Evolutionary conservation across 2,329 filamentous ascomycete species (phyloP).

Genomic region (Pestalotiopsis sp.): DNA sequence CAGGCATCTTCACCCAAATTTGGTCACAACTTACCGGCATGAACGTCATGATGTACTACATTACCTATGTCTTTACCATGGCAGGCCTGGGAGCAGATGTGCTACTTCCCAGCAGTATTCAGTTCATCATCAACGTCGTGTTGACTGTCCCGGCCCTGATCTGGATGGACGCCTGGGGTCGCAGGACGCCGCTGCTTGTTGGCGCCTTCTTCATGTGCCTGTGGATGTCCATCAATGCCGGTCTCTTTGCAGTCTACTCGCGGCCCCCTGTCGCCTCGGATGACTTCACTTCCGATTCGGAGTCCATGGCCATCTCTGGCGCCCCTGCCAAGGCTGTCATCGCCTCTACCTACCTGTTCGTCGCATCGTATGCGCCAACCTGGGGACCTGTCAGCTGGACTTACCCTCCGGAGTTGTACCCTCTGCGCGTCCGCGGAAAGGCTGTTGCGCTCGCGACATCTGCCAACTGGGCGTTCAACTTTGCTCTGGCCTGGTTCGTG

Average conservation of each 20-base stretch:
- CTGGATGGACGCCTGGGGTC: constrained; percentile 76
- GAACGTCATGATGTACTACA: constrained; percentile 77
- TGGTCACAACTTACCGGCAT: constrained; percentile 78
- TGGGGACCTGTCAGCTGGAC: constrained; percentile 47
- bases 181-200: constrained; percentile 66
- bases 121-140: constrained; percentile 78
- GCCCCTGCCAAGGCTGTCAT: constrained; percentile 58
- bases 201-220: constrained; percentile 66
- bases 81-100: constrained; percentile 63
- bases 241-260: constrained; percentile 45
- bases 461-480: constrained; percentile 52
- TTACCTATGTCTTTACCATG: constrained; percentile 72
- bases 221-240: constrained; percentile 49
- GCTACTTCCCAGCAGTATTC: constrained; percentile 68
- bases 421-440: constrained; percentile 50
- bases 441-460: constrained; percentile 55
- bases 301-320: constrained; percentile 51
- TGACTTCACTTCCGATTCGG: constrained; percentile 40
- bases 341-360: constrained; percentile 66
- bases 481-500: constrained; percentile 50
- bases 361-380: constrained; percentile 51
- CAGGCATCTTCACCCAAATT: constrained; percentile 67
- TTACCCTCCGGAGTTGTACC: constrained; percentile 50
- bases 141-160: constrained; percentile 78
- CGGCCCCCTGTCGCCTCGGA: constrained; percentile 28